Evolutionary conservation across 176 grass and related monocot genomes (phyloP), one percentile per base, ranked within the genome.

Genomic region (Eremochloa ophiuroides): DNA sequence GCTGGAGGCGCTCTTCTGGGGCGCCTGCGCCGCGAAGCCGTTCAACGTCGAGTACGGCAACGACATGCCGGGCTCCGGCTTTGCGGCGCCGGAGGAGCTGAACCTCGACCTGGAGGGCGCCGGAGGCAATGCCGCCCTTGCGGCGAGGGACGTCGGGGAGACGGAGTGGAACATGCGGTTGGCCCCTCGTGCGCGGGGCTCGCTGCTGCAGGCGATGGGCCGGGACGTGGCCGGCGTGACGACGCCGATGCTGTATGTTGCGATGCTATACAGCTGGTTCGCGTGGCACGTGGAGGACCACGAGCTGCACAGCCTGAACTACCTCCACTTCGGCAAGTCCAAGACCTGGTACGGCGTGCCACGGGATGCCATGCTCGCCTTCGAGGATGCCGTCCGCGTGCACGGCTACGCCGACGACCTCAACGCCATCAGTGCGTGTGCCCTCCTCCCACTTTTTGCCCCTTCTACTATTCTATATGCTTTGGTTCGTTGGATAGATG

Each of bases 231-330:
- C 97, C 1, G 97, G 97, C 58, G 97, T 99, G 41, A 99, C 97
- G 2, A 90, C 97, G n/a, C 97, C 97, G 39, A 95, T 99, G 97
- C 85, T 95, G 43, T 99, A 99, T 68, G 91, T 99, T 43, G 97
- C 97, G 18, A 99, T 99, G 97, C 89, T 99, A 33, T 99, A 91
- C 80, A 99, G 97, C 80, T 99, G 97, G 97, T 99, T 99, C 62
- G 97, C 93, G 5, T 99, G 97, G 97, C 97, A 99, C 61, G 97
- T 99, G 50, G 97, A 99, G 87, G 97, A 99, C 84, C 97, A 99
- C 20, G 97, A 99, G 64, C 86, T 99, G 56, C 92, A 99, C 72
- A 99, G 97, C 91, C 86, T 99, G 37, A 99, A 99, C 90, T 99
- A 90, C 73, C 85, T 95, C 62, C 97, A 99, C 63, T 94, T 93